Evolutionary conservation across 768 basidiomycete genomes (phyloP), one percentile per base, ranked within the genome.

Genomic region (Rhizopogon salebrosus): DNA sequence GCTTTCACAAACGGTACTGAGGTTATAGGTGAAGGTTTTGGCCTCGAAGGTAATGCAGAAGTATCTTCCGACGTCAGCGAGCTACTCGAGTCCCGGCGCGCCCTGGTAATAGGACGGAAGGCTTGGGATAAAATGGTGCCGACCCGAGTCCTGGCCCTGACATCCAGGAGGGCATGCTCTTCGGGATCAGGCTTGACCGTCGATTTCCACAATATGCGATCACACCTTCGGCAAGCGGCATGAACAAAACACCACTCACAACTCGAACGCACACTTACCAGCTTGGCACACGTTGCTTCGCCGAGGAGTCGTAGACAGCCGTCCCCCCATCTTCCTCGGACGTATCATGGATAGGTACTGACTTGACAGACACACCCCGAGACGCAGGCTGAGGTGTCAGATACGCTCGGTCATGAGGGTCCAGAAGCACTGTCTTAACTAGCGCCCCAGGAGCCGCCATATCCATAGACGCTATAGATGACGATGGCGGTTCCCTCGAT

Each of bases 171-270:
- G 45, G 64, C 29, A n/a, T 70, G 68, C 8, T 70, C 64, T 23
- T 75, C 71, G 1, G 70, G 67, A 11, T 75, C 75, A 14, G 77
- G 77, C 27, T 71, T 62, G 23, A 87, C 74, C 0, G 85, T 90
- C 5, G 86, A 77, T 66, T 90, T 92, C 83, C 84, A 92, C 4
- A 92, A 69, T 41, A 92, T 88, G 18, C 90, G 82, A 64, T 92
- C 90, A 61, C 90, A 92, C 87, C 87, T 89, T 49, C 6, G 54
- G 36, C 27, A 9, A 34, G 13, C 31, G 11, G 10, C 31, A 52
- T 41, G 24, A 41, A 49, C 38, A 40, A 24, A 41, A 41, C 23
- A 10, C 16, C 26, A 51, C 24, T 34, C 10, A 34, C 31, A 13
- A 34, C 31, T 34, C 31, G 10, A 41, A 40, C 29, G 37, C 10